Evolutionary conservation across 2,329 filamentous ascomycete species (phyloP).

Genomic region (Clarireedia monteithiana): DNA sequence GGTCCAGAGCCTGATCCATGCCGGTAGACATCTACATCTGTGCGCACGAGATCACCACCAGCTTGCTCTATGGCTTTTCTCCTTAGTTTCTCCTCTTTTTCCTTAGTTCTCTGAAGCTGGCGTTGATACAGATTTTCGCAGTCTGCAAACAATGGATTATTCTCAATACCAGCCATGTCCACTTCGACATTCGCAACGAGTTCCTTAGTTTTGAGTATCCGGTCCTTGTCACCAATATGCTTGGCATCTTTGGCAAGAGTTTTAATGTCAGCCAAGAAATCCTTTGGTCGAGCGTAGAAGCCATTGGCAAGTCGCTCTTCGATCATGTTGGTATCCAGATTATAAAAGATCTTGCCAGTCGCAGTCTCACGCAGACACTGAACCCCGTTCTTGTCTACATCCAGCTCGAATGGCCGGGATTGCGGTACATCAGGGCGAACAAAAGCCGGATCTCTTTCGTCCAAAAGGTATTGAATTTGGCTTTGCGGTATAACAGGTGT

Average conservation of each 20-base stretch:
- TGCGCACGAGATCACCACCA: conserved; percentile 32
- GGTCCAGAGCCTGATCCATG: conserved; percentile 34
- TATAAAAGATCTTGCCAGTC: conserved; percentile 86
- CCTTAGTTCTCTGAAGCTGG: conserved; percentile 57
- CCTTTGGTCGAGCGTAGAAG: conserved; percentile 84
- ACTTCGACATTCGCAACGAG: conserved; percentile 90
- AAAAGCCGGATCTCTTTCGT: conserved; percentile 70
- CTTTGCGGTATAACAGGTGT: conserved; percentile 67
- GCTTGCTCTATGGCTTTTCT: conserved; percentile 36
- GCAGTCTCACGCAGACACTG: conserved; percentile 67
- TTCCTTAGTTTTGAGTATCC: conserved; percentile 82
- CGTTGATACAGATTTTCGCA: conserved; percentile 77
- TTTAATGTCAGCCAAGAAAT: conserved; percentile 84
- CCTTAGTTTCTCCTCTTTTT: conserved; percentile 50
- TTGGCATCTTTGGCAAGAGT: conserved; percentile 78
- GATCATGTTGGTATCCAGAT: conserved; percentile 85
- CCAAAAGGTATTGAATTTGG: conserved; percentile 73
- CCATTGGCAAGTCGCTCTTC: conserved; percentile 96
- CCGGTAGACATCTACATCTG: conserved; percentile 43
- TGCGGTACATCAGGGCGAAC: conserved; percentile 47
- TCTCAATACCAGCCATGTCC: conserved; percentile 72
- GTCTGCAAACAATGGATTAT: conserved; percentile 58
- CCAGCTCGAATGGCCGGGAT: conserved; percentile 69
- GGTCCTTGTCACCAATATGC: conserved; percentile 72
- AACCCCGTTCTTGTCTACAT: conserved; percentile 70